A percentile compares a stretch with the other conserved stretches of the same genome.
Conservation (phyloP, 805 yeast genomes). For the Jamesozyma hellenica region DNA sequence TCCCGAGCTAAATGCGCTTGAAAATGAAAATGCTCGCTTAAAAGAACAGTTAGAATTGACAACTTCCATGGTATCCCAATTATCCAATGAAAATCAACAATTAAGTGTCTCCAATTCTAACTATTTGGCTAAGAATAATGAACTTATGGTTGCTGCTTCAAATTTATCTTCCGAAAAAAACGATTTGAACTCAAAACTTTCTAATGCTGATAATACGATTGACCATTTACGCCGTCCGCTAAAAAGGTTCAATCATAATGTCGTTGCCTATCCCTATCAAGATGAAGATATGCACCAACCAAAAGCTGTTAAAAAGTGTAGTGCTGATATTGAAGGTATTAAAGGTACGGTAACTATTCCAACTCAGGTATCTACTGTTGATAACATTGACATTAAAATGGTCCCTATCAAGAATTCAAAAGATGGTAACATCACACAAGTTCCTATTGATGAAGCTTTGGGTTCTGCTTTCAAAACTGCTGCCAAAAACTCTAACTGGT, state of each 20-base stretch:
- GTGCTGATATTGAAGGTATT: background rate
- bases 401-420: background rate
- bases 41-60: too few species aligned
- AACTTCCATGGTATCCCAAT: too few species aligned
- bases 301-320: background rate
- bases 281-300: background rate
- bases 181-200: background rate
- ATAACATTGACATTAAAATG: background rate
- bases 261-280: background rate
- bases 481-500: background rate
- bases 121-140: too few species aligned
- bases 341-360: background rate
- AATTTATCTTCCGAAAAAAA: too few species aligned
- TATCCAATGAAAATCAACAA: too few species aligned
- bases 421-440: background rate
- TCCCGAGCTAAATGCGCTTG: too few species aligned
- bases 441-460: background rate
- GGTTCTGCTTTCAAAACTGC: background rate
- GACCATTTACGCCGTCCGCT: background rate
- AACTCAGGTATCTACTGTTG: background rate
- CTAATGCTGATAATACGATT: background rate
- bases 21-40: too few species aligned
- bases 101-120: too few species aligned
- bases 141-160: too few species aligned
- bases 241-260: background rate